Evolutionary conservation across 768 basidiomycete species (phyloP), one percentile per base, ranked within the genome.

Genomic region (Hebeloma cylindrosporum): DNA sequence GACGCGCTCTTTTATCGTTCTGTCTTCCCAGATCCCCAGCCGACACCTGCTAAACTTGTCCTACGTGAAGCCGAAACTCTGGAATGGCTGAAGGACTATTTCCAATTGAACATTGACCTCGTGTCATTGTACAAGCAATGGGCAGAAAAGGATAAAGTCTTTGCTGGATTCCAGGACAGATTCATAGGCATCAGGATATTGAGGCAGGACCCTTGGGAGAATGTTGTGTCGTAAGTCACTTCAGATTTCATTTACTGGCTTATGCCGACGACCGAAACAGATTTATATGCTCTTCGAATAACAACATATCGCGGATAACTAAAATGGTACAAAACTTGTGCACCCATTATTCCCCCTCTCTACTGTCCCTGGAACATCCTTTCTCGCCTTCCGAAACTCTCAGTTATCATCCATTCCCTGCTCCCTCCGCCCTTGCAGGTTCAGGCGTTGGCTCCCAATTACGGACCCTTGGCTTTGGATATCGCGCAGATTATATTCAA

Each of bases 221-320:
- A 89, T 57, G 77, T 98, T 21, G 69, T 97, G 32, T 93, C 91
- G 93, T 96, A 64, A 57, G 89, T 80, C 20, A 29, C 17, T 36
- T 26, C 34, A 14, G 28, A 18, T 29, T 38, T 11, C 6, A 23
- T 1, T 26, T 25, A 7, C 37, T 10, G 16, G 42, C 4, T 41
- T 31, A 32, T 28, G 14, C 31, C 31, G 25, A 17, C 14, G 34
- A 14, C 34, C 11, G n/a, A 13, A 27, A 2, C 36, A 95, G 94
- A 7, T 99, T 98, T 69, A 96, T 99, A 52, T 98, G 95, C 61
- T 96, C 93, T 2, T 90, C 92, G 2, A 97, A 97, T 59, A 98
- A 98, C 63, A 93, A 98, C 56, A 98, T 99, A 39, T 68, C 81
- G 4, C 88, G 96, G 5, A 99, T 99, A 56, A 88, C 91, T 11